Percentiles rank a stretch among this genome's conserved stretches.
These are phyloP conservation scores for Aureobasidium pullulans DNA, from an alignment of 2,329 filamentous ascomycete species.

Conservation along the genomic window DNA sequence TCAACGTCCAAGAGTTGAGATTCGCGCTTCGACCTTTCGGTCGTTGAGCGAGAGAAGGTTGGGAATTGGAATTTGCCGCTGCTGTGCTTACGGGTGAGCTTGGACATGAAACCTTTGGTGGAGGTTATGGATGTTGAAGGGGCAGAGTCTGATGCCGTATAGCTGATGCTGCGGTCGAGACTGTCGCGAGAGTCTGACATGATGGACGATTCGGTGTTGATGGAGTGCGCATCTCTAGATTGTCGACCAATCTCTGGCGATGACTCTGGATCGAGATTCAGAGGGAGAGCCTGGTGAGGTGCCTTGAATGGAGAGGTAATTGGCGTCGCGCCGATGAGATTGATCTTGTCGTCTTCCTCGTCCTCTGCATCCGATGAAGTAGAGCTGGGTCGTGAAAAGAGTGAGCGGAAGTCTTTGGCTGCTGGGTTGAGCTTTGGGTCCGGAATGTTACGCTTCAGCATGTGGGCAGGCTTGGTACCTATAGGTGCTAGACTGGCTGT, in stretches of 20 bases:
- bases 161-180: slow-evolving; percentile 32
- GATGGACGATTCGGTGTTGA: slow-evolving; percentile 29
- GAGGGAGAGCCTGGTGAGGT: slow-evolving; percentile 16
- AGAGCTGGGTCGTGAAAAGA: slow-evolving; percentile 39
- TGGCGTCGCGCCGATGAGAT: slow-evolving; percentile 6
- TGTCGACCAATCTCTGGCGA: slow-evolving; percentile 32
- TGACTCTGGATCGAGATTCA: slow-evolving; percentile 24
- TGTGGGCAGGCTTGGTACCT: slow-evolving; percentile 54
- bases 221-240: slow-evolving; percentile 37
- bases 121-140: slow-evolving; percentile 20
- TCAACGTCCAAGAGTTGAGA: slow-evolving; percentile 27
- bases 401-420: slow-evolving; percentile 77
- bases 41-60: slow-evolving; percentile 32
- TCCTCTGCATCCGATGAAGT: slow-evolving; percentile 27
- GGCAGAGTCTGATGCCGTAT: slow-evolving; percentile 27
- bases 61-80: slow-evolving; percentile 37
- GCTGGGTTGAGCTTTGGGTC: slow-evolving; percentile 71
- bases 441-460: slow-evolving; percentile 3
- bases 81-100: slow-evolving; percentile 41
- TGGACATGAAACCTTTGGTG: slow-evolving; percentile 36
- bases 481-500: slow-evolving; percentile 53
- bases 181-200: slow-evolving; percentile 27
- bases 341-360: slow-evolving; percentile 22
- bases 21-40: slow-evolving; percentile 11
- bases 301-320: slow-evolving; percentile 10